Evolutionary conservation across 352 stramenopile genomes (phyloP), one percentile per base, ranked within the genome.

Genomic region (Pythium utonaiense): DNA sequence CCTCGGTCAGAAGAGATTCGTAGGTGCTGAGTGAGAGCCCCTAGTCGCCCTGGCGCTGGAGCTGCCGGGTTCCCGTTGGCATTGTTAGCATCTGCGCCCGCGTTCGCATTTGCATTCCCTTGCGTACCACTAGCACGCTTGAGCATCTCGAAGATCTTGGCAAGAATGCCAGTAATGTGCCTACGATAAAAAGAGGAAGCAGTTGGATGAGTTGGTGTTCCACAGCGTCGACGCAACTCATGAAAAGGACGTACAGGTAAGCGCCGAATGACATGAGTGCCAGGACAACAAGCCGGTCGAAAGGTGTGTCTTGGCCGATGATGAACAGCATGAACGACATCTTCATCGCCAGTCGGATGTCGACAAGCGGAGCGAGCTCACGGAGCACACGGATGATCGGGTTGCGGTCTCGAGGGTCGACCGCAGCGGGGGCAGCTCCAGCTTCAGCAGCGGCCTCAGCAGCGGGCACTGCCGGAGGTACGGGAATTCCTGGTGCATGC

Each of bases 291-390:
- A 93, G 68, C 19, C 86, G 81, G 60, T 91, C 80, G 17, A 74
- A 74, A 3, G 86, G 86, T 10, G 82, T 89, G 57, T 95, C 86
- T 56, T 95, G 83, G 27, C 86, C 83, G 55, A 95, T 91, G 58
- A 95, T 90, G 62, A 93, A 92, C 30, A 95, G 73, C 86, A 95
- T 95, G 59, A 95, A 91, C 19, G 71, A 70, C 86, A 95, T 95
- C 63, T 95, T 95, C 48, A 95, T 66, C 21, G 82, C 81, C 41
- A 95, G 67, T 6, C 82, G 82, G 17, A 89, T 67, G 61, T 95
- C 86, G 34, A 92, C 61, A n/a, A 93, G 68, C 38, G 67, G 69
- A 12, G 80, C 48, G 10, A 90, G 71, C 50, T 91, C 80, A 17
- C 74, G 80, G 3, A 74, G 58, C 50, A 88, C 76, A 36, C 84